These are phyloP conservation scores for Vararia minispora DNA, from an alignment of 768 basidiomycete genomes.

Conservation along the genomic window DNA sequence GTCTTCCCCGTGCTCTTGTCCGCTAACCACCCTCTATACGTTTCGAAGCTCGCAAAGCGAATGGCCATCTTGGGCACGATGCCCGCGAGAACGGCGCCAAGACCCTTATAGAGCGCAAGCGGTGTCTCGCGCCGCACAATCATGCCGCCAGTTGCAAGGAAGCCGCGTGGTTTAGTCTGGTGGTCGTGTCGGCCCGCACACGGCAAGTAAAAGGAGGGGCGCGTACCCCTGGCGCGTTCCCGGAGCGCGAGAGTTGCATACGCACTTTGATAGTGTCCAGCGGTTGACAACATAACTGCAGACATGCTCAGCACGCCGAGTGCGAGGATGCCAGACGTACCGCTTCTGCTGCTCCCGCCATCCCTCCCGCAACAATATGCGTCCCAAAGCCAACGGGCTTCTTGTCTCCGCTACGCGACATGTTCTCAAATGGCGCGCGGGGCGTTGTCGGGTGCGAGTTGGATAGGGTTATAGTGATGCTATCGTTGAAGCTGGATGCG, in stretches of 20 bases:
- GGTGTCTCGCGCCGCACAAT: constrained; percentile 90
- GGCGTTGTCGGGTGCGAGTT: no score
- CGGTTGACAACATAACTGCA: constrained; percentile 74
- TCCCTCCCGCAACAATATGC: constrained; percentile 90
- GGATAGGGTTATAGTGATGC: no score
- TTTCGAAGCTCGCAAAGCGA: constrained; percentile 95
- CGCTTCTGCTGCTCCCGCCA: constrained; percentile 90
- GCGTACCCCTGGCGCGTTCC: constrained; percentile 74
- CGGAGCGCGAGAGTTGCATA: constrained; percentile 93
- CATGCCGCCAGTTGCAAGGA: constrained; percentile 80
- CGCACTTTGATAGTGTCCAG: constrained; percentile 99
- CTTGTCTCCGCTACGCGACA: constrained; percentile 32
- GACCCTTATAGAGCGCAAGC: constrained; percentile 93
- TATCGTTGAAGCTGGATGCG: no score
- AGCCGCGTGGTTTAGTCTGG: constrained; percentile 86
- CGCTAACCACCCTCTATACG: constrained; percentile 78
- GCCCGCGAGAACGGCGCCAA: constrained; percentile 91
- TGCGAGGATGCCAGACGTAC: constrained; percentile 28
- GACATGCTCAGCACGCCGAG: not conserved
- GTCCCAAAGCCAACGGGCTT: constrained; percentile 78
- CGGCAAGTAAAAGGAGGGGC: not conserved
- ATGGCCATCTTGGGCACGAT: constrained; percentile 99
- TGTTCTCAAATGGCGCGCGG: not conserved
- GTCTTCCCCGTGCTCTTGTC: constrained; percentile 73
- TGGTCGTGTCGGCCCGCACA: not conserved